Base-by-base conservation (phyloP, 768 basidiomycete genomes). In the Suillus weaverae region DNA sequence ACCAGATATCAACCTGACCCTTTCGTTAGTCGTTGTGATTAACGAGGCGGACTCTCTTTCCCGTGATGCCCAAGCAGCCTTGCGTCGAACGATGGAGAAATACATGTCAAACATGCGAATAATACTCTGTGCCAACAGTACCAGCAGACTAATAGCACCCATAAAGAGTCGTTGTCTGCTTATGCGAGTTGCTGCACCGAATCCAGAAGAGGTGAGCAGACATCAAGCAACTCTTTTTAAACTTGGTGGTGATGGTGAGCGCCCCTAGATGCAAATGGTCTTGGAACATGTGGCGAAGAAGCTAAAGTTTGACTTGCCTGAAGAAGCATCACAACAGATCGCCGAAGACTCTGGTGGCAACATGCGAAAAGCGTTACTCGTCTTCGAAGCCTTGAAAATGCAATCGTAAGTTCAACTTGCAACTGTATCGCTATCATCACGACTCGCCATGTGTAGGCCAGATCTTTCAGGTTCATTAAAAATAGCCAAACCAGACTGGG, bases 401-500 rank as follows among this genome's bases (percentile, higher is more conserved):
- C 97, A 99, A 78, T 93, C 90, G 94, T 94, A 67, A 68, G 90
- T 77, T 39, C 18, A 54, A 61, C n/a, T 2, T 20, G 33, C 32
- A 48, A 57, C 11, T 20, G 44, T 18, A 36, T 63, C 44, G 16
- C 22, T 48, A 46, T 55, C 9, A 2, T 38, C 62, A 26, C 16
- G 20, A 39, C 33, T 33, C 26, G 35, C 44, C 11, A 30, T 61
- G 9, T 64, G 14, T 70, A 94, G 92, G 62, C 91, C 92, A n/a
- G 92, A 95, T 74, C 82, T 97, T 44, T 85, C 87, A 5, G 91
- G 92, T 38, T 79, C 90, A 44, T 78, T 95, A 63, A 83, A 85
- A 39, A 94, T 97, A 63, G 94, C 95, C 16, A 95, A 98, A 77
- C 95, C 97, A n/a, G 97, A 99, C 73, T 99, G 97, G 97, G 97